These are phyloP conservation scores for Sporothrix curviconia DNA, from an alignment of 2,329 filamentous ascomycete species.

Conservation along the genomic window DNA sequence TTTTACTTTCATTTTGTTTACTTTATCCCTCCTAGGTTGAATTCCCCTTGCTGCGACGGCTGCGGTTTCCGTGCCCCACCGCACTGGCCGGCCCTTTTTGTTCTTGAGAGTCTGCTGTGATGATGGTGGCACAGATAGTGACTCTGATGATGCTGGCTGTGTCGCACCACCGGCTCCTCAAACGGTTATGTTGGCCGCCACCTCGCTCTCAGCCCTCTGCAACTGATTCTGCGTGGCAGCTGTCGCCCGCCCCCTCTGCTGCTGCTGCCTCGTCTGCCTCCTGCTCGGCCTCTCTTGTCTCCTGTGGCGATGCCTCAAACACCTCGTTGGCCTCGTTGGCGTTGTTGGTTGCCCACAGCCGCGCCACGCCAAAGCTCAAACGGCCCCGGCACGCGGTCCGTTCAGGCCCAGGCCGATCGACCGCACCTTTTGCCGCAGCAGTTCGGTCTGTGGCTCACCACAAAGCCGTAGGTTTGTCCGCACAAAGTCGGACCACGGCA, in stretches of 20 bases:
- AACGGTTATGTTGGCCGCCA: constrained; percentile 4
- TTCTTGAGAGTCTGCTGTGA: constrained; percentile 7
- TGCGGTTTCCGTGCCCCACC: constrained; percentile 4
- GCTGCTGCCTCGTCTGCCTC: not conserved
- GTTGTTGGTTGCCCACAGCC: constrained; percentile 85
- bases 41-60: not conserved
- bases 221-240: not conserved
- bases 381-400: constrained; percentile 79
- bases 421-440: constrained; percentile 77
- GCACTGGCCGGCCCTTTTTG: constrained; percentile 14
- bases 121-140: no score
- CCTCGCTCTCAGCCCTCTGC: not conserved
- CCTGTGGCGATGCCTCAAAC: constrained; percentile 12
- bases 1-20: no score
- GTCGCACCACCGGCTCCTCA: constrained; percentile 38
- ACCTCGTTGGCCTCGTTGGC: constrained; percentile 30
- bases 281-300: constrained; percentile 17
- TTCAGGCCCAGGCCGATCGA: constrained; percentile 83
- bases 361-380: constrained; percentile 82
- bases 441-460: constrained; percentile 90
- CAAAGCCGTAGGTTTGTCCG: constrained; percentile 86
- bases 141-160: constrained; percentile 42
- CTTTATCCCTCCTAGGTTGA: no score
- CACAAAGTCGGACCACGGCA: constrained; percentile 89
- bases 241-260: not conserved